These are phyloP conservation scores for Suillus hirtellus DNA, from an alignment of 768 basidiomycete species.

Conservation along the genomic window DNA sequence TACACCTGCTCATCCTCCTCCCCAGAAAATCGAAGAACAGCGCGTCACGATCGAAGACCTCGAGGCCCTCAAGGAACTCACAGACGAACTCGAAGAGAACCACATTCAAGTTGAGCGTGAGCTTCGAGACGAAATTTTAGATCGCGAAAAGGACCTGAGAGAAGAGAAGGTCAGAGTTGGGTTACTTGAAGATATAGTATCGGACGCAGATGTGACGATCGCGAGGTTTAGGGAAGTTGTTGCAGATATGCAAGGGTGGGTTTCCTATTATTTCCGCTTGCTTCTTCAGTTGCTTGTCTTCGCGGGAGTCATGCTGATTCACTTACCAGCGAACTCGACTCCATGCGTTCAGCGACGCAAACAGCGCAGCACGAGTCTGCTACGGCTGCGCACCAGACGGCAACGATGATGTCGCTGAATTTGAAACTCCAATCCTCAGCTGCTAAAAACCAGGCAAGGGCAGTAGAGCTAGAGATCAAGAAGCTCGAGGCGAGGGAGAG, in stretches of 20 bases:
- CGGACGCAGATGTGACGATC: constrained; percentile 88
- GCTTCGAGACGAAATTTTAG: constrained; percentile 75
- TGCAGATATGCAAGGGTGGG: constrained; percentile 74
- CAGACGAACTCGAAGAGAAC: constrained; percentile 96
- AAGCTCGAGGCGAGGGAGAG: constrained; percentile 84
- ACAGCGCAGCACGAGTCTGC: constrained; percentile 83
- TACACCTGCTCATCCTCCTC: constrained; percentile 1
- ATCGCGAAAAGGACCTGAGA: constrained; percentile 6
- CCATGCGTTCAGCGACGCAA: constrained; percentile 80
- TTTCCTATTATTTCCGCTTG: constrained; percentile 9
- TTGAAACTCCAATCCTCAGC: constrained; percentile 91
- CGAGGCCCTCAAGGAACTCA: constrained; percentile 93
- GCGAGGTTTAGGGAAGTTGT: constrained; percentile 93
- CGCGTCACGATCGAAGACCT: constrained; percentile 94
- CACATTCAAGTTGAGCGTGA: constrained; percentile 92
- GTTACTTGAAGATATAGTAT: constrained; percentile 70
- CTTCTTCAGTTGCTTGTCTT: constrained; percentile 11
- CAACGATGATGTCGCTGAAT: constrained; percentile 92
- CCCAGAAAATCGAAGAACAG: constrained; percentile 97
- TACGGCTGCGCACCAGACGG: constrained; percentile 82
- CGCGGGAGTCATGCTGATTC: background rate
- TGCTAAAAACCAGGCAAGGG: constrained; percentile 85
- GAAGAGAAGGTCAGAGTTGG: constrained; percentile 5
- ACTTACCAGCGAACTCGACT: constrained; percentile 75
- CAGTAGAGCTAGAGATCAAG: constrained; percentile 86